Evolutionary conservation across 257 asterid species (phyloP).

Genomic region (Nicotiana paniculata): DNA sequence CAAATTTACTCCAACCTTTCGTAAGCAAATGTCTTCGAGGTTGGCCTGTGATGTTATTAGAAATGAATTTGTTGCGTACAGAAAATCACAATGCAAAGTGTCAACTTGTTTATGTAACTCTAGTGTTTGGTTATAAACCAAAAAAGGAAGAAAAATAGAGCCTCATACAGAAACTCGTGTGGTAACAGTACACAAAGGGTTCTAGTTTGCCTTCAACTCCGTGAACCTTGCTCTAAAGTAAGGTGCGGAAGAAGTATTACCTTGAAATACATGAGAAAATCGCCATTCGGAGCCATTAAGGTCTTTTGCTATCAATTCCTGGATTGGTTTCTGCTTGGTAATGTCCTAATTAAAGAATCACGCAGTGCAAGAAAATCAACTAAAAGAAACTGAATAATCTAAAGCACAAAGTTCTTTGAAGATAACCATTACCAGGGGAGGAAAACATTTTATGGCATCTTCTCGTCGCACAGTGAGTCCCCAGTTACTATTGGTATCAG

Average conservation of each 20-base stretch:
- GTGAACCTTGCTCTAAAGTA: not conserved
- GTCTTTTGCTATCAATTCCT: conserved; percentile 56
- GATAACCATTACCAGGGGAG: conserved; percentile 49
- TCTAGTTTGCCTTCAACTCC: not conserved
- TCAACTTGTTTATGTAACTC: not conserved
- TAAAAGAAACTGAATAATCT: not conserved
- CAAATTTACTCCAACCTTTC: conserved; percentile 74
- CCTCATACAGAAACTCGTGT: not conserved
- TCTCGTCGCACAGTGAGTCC: conserved; percentile 59
- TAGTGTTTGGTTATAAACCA: not conserved
- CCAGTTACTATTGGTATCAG: conserved; percentile 69
- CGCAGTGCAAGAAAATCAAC: not conserved
- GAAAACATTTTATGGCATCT: conserved; percentile 68
- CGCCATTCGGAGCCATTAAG: conserved; percentile 61
- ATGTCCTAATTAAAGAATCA: conserved; percentile 36
- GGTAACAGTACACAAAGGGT: not conserved
- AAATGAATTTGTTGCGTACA: not conserved
- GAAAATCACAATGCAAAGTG: not conserved
- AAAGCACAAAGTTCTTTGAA: not conserved
- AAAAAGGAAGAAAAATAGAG: not conserved
- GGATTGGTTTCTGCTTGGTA: conserved; percentile 48
- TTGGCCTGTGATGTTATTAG: conserved; percentile 37
- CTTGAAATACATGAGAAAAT: conserved; percentile 66
- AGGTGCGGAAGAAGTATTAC: conserved; percentile 13
- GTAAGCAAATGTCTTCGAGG: conserved; percentile 75